Evolutionary conservation across 768 basidiomycete genomes (phyloP).

Genomic region (Gloeophyllum trabeum): DNA sequence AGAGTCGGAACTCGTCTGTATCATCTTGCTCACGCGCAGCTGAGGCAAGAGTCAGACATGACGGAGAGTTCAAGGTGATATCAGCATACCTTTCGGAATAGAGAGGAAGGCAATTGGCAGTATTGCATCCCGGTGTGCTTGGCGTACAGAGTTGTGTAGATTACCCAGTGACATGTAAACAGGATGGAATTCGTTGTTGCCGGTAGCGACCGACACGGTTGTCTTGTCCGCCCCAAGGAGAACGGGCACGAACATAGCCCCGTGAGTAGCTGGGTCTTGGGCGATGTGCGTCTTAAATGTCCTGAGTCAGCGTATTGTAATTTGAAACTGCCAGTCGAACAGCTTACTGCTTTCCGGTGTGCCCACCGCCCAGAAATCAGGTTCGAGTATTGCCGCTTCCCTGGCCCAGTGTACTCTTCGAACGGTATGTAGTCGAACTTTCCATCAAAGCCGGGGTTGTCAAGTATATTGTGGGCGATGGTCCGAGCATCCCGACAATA

Average conservation of each 20-base stretch:
- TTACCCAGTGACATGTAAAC: constrained; percentile 14
- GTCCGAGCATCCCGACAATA: too few species aligned
- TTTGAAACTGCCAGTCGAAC: too few species aligned
- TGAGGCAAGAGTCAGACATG: neutral
- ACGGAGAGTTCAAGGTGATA: neutral
- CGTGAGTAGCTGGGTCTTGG: constrained; percentile 2
- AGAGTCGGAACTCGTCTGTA: constrained; percentile 6
- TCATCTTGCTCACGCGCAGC: constrained; percentile 7
- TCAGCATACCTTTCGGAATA: constrained; percentile 17
- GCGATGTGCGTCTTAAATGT: too few species aligned
- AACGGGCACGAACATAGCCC: constrained; percentile 8
- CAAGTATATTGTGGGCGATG: too few species aligned
- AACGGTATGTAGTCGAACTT: too few species aligned
- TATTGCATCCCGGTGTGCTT: constrained; percentile 14
- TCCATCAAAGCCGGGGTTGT: too few species aligned
- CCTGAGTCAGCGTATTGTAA: too few species aligned
- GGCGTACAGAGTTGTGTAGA: constrained; percentile 10
- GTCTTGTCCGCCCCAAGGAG: constrained; percentile 18
- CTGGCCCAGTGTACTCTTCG: too few species aligned
- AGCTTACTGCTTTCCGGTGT: too few species aligned
- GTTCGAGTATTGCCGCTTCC: too few species aligned
- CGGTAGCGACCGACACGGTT: constrained; percentile 14
- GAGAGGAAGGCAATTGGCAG: constrained; percentile 15
- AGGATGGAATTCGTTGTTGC: constrained; percentile 14
- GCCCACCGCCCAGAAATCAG: too few species aligned